Base-by-base conservation (phyloP, 2,329 filamentous ascomycete species). In the Sclerotinia sclerotiorum region DNA sequence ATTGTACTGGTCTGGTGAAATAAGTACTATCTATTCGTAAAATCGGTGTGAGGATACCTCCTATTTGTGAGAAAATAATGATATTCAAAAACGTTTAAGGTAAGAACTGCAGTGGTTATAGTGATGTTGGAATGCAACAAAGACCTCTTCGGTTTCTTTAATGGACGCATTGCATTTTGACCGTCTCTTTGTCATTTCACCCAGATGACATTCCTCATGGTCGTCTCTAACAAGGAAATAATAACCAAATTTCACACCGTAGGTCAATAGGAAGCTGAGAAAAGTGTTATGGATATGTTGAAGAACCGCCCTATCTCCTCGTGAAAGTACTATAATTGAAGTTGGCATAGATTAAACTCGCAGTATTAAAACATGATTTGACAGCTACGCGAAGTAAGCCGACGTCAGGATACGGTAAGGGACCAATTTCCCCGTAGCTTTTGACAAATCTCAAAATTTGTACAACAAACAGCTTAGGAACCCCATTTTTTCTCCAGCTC, bases 401-500 rank as follows among this genome's bases (percentile, higher is more conserved):
- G 0, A 62, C 51, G 19, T 29, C 35, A 6, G 21, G 8, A 11
- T 24, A 11, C 32, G 5, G 13, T 6, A n/a, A 49, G 8, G 3
- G 7, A 35, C 29, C 24, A 1, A 24, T 19, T 21, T 19, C n/a
- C 15, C 32, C 21, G 5, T 32, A 24, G 24, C 13, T n/a, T 15
- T 62, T 24, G 7, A 39, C 8, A 19, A 8, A 3, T 35, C 10
- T 8, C 15, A 2, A 35, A 62, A 1, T 11, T 1, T 6, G 29
- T 27, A 35, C 3, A 35, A 24, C 17, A 35, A 39, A 21, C 13
- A 60, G 21, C 15, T 61, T 39, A 49, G 51, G 29, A 24, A 32
- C 39, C 19, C 68, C 70, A 71, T 44, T 69, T 69, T 60, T 74
- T 71, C 71, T 76, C 74, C 57, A 71, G 67, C 48, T 75, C 71